Percentiles rank a stretch among this genome's conserved stretches.
These are phyloP conservation scores for Dactylorhiza incarnata DNA, from an alignment of 106 monocot species.

Conservation along the genomic window DNA sequence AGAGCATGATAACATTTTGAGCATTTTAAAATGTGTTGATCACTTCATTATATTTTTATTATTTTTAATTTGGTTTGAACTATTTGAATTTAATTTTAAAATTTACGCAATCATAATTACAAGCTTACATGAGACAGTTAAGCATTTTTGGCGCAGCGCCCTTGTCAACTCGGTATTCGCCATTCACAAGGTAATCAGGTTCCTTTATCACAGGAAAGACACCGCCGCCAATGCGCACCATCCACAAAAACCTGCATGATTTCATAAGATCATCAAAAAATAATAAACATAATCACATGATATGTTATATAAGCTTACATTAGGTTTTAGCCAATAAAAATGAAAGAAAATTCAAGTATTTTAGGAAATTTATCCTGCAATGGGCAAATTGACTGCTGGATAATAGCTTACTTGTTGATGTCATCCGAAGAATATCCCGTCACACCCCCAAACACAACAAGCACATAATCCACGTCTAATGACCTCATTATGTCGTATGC, in stretches of 20 bases:
- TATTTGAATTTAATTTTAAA: background rate
- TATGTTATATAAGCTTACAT: background rate
- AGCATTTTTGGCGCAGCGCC: conserved; percentile 84
- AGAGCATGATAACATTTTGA: too few relatives aligned
- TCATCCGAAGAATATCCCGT: conserved; percentile 84
- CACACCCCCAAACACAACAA: conserved; percentile 79
- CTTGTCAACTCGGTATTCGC: conserved; percentile 75
- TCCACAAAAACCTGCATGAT: conserved; percentile 60
- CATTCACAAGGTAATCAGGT: conserved; percentile 84
- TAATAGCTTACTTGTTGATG: conserved; percentile 60
- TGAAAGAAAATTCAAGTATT: background rate
- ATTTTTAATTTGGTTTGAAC: too few relatives aligned
- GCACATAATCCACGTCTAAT: conserved; percentile 74
- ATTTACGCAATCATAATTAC: conserved; percentile 3
- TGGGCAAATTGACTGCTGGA: background rate
- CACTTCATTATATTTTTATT: too few relatives aligned
- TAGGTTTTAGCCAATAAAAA: background rate
- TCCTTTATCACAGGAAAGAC: conserved; percentile 84
- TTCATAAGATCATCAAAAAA: background rate
- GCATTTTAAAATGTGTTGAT: too few relatives aligned
- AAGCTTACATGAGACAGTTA: conserved; percentile 71
- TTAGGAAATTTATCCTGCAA: background rate
- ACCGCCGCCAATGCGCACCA: conserved; percentile 86
- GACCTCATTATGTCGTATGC: conserved; percentile 77
- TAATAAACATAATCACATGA: background rate